Percentiles rank a stretch among this genome's conserved stretches.
phyloP scores from a whole-genome alignment of 495 filamentous ascomycete genomes.

The Annulohypoxylon nitens region DNA sequence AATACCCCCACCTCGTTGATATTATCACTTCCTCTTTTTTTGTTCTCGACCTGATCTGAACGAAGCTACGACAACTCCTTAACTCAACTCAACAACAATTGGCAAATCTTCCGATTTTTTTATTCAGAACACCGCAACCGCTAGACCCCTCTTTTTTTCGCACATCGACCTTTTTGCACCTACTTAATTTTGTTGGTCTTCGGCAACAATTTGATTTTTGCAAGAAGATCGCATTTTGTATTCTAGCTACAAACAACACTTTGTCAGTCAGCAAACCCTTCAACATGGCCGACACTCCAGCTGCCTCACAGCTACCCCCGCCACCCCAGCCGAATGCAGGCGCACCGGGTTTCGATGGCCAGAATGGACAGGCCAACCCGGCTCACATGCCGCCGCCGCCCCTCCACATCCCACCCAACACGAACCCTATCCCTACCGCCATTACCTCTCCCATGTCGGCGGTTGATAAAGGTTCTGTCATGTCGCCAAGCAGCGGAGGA shows the following conservation, averaged over 20 bases:
- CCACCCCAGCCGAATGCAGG: slow-evolving; percentile 75
- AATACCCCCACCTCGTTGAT: slow-evolving; percentile 35
- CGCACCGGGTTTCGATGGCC: slow-evolving; percentile 78
- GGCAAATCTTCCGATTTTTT: slow-evolving; percentile 32
- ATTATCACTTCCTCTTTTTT: slow-evolving; percentile 13
- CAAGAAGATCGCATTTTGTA: slow-evolving; percentile 42
- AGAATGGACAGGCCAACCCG: slow-evolving; percentile 75
- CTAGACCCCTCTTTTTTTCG: slow-evolving; percentile 33
- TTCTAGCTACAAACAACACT: slow-evolving; percentile 18
- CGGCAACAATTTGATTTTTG: slow-evolving; percentile 36
- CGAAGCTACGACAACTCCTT: slow-evolving; percentile 40
- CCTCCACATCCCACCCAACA: slow-evolving; percentile 95
- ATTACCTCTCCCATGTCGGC: slow-evolving; percentile 87
- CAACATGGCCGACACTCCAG: slow-evolving; percentile 76
- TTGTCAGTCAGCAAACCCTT: slow-evolving; percentile 31
- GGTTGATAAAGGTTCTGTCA: slow-evolving; percentile 72
- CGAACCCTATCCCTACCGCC: slow-evolving; percentile 93
- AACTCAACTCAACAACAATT: slow-evolving; percentile 23
- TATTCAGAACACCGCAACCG: slow-evolving; percentile 21
- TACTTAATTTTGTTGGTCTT: slow-evolving; percentile 32
- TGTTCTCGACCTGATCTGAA: slow-evolving; percentile 31
- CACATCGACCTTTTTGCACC: slow-evolving; percentile 25
- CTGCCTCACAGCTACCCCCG: slow-evolving; percentile 71
- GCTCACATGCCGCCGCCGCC: slow-evolving; percentile 95
- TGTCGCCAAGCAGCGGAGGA: slow-evolving; percentile 84